A percentile compares a stretch with the other conserved stretches of the same genome.
Evolutionary conservation across 2,329 filamentous ascomycete genomes (phyloP).

Genomic region (Teratosphaeria epicoccoides): DNA sequence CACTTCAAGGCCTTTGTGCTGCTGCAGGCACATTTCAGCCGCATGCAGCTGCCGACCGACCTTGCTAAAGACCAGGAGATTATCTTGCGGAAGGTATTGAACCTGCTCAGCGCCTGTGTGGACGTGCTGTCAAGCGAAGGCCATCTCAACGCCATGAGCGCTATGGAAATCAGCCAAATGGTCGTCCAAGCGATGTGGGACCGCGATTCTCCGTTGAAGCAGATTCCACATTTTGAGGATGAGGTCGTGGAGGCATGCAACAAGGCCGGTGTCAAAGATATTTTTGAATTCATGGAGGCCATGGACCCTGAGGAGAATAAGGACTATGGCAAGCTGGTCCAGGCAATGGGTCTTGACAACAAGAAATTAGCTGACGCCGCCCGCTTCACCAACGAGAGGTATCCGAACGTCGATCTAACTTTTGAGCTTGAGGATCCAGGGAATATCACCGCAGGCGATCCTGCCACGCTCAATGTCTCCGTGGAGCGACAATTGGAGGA

Average conservation of each 20-base stretch:
- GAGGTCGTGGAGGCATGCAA: constrained; percentile 75
- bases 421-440: constrained; percentile 77
- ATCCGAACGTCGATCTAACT: constrained; percentile 86
- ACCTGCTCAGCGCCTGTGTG: constrained; percentile 80
- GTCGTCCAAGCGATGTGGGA: constrained; percentile 99
- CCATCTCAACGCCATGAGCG: constrained; percentile 91
- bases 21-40: constrained; percentile 90
- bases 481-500: constrained; percentile 71
- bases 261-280: constrained; percentile 74
- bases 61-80: constrained; percentile 91
- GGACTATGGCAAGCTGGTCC: constrained; percentile 66
- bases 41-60: constrained; percentile 93
- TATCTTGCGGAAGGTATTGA: constrained; percentile 73
- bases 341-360: constrained; percentile 67
- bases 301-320: constrained; percentile 94
- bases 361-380: constrained; percentile 80
- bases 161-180: constrained; percentile 99
- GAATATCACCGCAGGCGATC: constrained; percentile 66
- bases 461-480: constrained; percentile 71
- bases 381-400: constrained; percentile 89
- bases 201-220: constrained; percentile 88
- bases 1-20: constrained; percentile 99
- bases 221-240: constrained; percentile 87
- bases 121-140: constrained; percentile 94
- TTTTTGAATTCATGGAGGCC: constrained; percentile 96